Conservation (phyloP, 2,329 filamentous ascomycete species). For the Colletotrichum paranaense region DNA sequence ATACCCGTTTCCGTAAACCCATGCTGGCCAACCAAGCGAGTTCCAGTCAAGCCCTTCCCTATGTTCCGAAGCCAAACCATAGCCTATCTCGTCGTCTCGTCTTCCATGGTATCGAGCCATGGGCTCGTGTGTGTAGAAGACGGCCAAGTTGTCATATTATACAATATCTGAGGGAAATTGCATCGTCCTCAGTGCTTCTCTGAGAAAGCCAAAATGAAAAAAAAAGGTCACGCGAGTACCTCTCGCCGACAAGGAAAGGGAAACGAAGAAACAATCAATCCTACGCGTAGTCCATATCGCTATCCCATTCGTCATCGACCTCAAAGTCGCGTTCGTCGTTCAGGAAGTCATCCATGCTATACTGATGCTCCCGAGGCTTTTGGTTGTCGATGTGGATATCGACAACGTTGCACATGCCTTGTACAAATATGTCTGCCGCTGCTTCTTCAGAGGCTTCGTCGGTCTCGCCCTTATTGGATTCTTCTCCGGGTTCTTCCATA, state of each 20-base stretch:
- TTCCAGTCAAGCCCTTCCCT: constrained; percentile 4
- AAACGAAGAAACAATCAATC: constrained; percentile 26
- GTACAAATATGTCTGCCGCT: constrained; percentile 54
- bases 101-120: not conserved
- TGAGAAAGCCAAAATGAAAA: not conserved
- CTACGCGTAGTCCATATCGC: constrained; percentile 63
- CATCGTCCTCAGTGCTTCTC: not conserved
- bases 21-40: constrained; percentile 5
- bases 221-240: too few species aligned
- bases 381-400: constrained; percentile 82
- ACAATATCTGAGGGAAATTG: not conserved
- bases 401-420: constrained; percentile 78
- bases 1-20: not conserved
- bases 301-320: constrained; percentile 68
- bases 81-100: not conserved
- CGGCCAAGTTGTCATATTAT: not conserved
- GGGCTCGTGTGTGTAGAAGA: not conserved
- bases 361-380: constrained; percentile 75
- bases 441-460: constrained; percentile 33
- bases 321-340: constrained; percentile 65
- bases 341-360: constrained; percentile 78
- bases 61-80: not conserved
- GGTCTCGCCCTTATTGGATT: constrained; percentile 26
- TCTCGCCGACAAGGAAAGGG: not conserved
- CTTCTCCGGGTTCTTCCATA: constrained; percentile 10